Percentiles rank a stretch among this genome's conserved stretches.
phyloP scores from a whole-genome alignment of 179 eudicot species.

The Heliamphora pulchella region DNA sequence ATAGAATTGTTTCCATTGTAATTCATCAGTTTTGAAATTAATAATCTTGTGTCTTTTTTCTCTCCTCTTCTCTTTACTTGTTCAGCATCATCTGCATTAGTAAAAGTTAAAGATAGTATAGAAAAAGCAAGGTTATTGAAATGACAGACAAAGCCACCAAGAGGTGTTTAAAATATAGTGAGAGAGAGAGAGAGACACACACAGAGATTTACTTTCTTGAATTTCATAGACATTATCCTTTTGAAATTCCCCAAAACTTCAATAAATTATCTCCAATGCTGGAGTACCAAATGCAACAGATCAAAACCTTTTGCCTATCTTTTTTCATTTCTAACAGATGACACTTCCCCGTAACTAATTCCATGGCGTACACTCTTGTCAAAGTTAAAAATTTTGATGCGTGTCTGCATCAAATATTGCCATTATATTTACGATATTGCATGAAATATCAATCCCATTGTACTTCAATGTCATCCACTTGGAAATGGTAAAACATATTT shows the following conservation, averaged over 20 bases:
- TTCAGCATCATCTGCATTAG: too few relatives aligned
- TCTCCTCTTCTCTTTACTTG: too few relatives aligned
- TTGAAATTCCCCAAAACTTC: not conserved
- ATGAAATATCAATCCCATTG: not conserved
- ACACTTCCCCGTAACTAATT: not conserved
- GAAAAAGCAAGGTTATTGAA: constrained; percentile 1
- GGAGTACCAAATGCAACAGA: not conserved
- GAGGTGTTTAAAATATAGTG: not conserved
- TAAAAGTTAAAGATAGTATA: constrained; percentile 1
- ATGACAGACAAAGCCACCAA: not conserved
- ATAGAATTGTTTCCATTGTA: too few relatives aligned
- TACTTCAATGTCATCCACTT: too few relatives aligned
- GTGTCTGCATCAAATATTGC: not conserved
- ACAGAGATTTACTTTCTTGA: not conserved
- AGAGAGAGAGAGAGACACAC: not conserved
- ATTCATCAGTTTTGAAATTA: too few relatives aligned
- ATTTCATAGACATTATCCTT: constrained; percentile 5
- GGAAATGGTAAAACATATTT: too few relatives aligned
- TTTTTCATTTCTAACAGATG: not conserved
- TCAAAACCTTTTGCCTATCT: not conserved
- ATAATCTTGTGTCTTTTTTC: too few relatives aligned
- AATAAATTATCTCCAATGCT: not conserved
- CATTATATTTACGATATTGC: not conserved
- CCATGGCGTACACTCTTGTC: not conserved
- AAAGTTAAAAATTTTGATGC: not conserved